Conservation (phyloP, 2,329 filamentous ascomycete genomes). For the Trichoderma simmonsii region DNA sequence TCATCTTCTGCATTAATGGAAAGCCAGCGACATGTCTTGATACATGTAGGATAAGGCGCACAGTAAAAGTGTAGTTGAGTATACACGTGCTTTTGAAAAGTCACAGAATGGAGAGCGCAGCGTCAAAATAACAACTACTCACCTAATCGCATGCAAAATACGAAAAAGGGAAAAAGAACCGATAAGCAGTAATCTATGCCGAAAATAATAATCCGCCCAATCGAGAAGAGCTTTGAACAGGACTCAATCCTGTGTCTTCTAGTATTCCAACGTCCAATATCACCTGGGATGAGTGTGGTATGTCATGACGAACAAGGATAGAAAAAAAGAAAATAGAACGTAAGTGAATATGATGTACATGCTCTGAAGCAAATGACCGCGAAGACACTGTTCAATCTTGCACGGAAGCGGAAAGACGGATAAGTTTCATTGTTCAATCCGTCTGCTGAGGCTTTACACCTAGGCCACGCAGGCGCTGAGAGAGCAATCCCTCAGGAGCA, state of each 20-base stretch:
- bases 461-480: constrained; percentile 63
- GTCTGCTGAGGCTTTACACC: constrained; percentile 42
- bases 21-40: neutral
- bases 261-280: neutral
- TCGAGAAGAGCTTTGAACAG: neutral
- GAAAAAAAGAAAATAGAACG: neutral
- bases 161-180: too few species aligned
- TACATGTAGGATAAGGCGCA: neutral
- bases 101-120: neutral
- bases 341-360: neutral
- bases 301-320: neutral
- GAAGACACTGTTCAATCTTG: neutral
- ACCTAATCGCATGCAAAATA: neutral
- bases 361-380: neutral
- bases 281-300: neutral
- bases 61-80: neutral
- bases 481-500: constrained; percentile 63
- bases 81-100: neutral
- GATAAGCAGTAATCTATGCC: neutral
- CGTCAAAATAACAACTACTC: neutral
- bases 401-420: neutral
- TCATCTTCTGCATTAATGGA: neutral
- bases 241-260: neutral
- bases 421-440: constrained; percentile 4
- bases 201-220: neutral